phyloP scores from a whole-genome alignment of 305 asterid species.

The Euphrasia arctica region DNA sequence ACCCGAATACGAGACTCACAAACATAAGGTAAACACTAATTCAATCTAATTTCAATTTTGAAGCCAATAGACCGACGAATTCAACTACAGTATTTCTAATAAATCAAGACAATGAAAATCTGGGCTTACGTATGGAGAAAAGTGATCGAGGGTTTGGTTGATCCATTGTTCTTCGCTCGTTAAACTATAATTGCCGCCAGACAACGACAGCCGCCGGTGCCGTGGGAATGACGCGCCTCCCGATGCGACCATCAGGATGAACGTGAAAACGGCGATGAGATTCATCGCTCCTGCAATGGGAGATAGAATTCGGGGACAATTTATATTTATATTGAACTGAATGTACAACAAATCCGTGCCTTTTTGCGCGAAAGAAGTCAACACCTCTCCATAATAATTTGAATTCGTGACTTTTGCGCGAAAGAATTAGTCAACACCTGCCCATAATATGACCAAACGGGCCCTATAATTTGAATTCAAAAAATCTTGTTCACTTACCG shows the following conservation, averaged over 20 bases:
- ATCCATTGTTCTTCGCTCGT: slow-evolving; percentile 68
- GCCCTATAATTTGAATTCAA: too few species aligned
- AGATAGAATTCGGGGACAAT: not conserved
- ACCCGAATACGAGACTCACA: too few species aligned
- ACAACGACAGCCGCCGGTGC: slow-evolving; percentile 34
- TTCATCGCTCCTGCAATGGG: slow-evolving; percentile 26
- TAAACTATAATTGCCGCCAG: slow-evolving; percentile 41
- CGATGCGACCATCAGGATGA: slow-evolving; percentile 23
- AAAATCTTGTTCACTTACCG: too few species aligned
- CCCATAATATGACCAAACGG: too few species aligned
- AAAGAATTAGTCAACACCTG: too few species aligned
- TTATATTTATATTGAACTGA: too few species aligned
- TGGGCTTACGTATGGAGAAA: slow-evolving; percentile 75
- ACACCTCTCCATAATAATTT: too few species aligned
- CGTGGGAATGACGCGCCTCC: slow-evolving; percentile 36
- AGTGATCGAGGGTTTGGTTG: slow-evolving; percentile 89
- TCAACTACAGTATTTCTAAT: not conserved
- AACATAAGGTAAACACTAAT: not conserved
- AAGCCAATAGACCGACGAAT: slow-evolving; percentile 1
- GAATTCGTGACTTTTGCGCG: too few species aligned
- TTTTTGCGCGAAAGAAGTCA: too few species aligned
- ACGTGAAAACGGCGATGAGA: slow-evolving; percentile 18
- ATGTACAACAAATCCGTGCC: too few species aligned
- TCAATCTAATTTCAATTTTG: not conserved
- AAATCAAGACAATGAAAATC: not conserved